Evolutionary conservation across 306 rosid genomes (phyloP), one percentile per base, ranked within the genome.

Genomic region (Sindora glabra): DNA sequence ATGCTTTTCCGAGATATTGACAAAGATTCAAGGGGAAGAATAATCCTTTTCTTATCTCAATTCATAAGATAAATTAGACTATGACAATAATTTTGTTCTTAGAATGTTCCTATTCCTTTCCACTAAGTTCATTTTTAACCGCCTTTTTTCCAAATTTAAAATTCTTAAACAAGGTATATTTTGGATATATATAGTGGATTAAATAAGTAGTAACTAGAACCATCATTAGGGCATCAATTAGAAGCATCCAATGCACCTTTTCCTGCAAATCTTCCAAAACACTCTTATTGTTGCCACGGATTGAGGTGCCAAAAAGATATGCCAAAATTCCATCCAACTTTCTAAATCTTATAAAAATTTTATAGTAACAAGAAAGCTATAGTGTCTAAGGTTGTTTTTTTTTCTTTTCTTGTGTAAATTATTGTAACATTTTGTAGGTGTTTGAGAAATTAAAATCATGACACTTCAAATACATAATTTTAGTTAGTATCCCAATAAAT

Each of bases 51-150:
- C 24, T 46, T 56, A 74, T 69, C 67, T 41, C 44, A 42, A 34
- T n/a, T 59, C 50, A 11, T n/a, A n/a, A 57, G 52, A 62, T 39
- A 64, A 38, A 62, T 45, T 65, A 66, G 64, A 62, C 54, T 62
- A 69, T 13, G 40, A 64, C 62, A 75, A 77, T 80, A 45, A 72
- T 71, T 70, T 58, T 77, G 81, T 72, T 68, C 50, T 49, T 59
- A 58, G 75, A 67, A 80, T 77, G 75, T 80, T 77, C 80, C 65
- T 54, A 48, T 72, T 78, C 45, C 25, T 59, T 59, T 63, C n/a
- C 66, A 62, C 53, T 14, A 67, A 64, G 76, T 73, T 67, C 80
- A 40, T 41, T 51, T 66, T n/a, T n/a, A 48, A 37, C 60, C 72
- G 49, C 62, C 63, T 70, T 63, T 64, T 22, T 63, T 17, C 12